A percentile compares a stretch with the other conserved stretches of the same genome.
Conservation (phyloP, 2,329 filamentous ascomycete genomes). For the Sclerotinia minor region DNA sequence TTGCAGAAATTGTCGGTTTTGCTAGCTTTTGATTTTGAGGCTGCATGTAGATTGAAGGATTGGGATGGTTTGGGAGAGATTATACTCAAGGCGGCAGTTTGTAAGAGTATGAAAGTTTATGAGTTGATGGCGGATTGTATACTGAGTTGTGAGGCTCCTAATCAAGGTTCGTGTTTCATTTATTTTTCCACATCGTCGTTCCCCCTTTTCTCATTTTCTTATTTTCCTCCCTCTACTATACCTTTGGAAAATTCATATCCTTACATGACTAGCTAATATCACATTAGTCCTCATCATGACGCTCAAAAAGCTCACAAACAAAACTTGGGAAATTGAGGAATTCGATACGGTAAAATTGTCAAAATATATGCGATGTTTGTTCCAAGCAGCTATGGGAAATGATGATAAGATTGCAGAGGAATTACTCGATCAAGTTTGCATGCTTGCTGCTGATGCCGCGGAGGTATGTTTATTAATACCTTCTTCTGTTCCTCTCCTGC, state of each 20-base stretch:
- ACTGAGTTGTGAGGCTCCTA: constrained; percentile 54
- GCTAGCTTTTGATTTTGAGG: constrained; percentile 78
- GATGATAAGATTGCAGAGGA: constrained; percentile 54
- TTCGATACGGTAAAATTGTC: constrained; percentile 63
- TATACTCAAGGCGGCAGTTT: constrained; percentile 53
- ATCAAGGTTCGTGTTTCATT: constrained; percentile 46
- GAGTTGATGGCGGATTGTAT: constrained; percentile 68
- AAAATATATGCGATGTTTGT: constrained; percentile 77
- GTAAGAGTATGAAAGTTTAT: constrained; percentile 50
- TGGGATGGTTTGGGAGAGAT: constrained; percentile 67
- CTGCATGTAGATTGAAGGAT: constrained; percentile 61
- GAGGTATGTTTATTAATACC: constrained; percentile 44
- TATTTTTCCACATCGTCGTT: not conserved
- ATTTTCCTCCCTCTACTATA: not conserved
- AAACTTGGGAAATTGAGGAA: constrained; percentile 58
- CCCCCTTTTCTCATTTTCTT: constrained; percentile 8
- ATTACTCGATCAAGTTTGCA: constrained; percentile 63
- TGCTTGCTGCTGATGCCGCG: constrained; percentile 52
- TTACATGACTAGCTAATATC: not conserved
- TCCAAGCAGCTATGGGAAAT: constrained; percentile 63
- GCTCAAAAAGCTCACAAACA: constrained; percentile 68
- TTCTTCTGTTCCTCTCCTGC: constrained; percentile 7
- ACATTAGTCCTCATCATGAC: constrained; percentile 43
- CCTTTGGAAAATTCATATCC: not conserved
- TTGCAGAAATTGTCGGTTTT: constrained; percentile 63